phyloP scores from a whole-genome alignment of 2,329 filamentous ascomycete species.

The Xylaria sp. region DNA sequence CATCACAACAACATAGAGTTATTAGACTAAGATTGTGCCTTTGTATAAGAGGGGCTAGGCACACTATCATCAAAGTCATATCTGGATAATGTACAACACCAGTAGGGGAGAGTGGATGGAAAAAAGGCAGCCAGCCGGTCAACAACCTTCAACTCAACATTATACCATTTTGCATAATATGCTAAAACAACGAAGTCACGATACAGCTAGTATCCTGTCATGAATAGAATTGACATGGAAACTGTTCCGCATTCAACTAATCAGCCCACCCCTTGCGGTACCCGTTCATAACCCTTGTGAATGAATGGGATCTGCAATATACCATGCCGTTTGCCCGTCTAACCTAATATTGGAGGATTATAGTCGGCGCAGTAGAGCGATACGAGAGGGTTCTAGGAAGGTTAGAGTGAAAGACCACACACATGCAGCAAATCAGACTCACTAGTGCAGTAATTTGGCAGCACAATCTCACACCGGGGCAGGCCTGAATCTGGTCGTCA shows the following conservation, averaged over 20 bases:
- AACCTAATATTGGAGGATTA: slow-evolving; percentile 20
- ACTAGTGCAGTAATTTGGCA: slow-evolving; percentile 49
- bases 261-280: not conserved
- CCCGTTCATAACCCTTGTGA: not conserved
- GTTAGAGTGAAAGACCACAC: slow-evolving; percentile 10
- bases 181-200: slow-evolving; percentile 19
- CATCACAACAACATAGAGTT: slow-evolving; percentile 36
- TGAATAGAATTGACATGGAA: slow-evolving; percentile 1
- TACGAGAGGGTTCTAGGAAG: slow-evolving; percentile 46
- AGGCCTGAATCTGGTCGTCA: slow-evolving; percentile 40
- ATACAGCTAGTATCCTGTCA: slow-evolving; percentile 1
- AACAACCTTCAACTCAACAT: slow-evolving; percentile 33
- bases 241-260: not conserved
- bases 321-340: not conserved
- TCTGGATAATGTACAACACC: slow-evolving; percentile 35
- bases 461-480: slow-evolving; percentile 48
- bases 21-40: slow-evolving; percentile 33
- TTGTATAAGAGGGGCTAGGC: slow-evolving; percentile 37
- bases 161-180: slow-evolving; percentile 14
- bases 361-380: slow-evolving; percentile 45
- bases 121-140: slow-evolving; percentile 8
- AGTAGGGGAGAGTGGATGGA: slow-evolving; percentile 5
- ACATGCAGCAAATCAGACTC: slow-evolving; percentile 33
- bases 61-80: slow-evolving; percentile 21
- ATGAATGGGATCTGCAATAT: too few species aligned